Evolutionary conservation across 768 basidiomycete genomes (phyloP).

Genomic region (Austroboletus eburneus): DNA sequence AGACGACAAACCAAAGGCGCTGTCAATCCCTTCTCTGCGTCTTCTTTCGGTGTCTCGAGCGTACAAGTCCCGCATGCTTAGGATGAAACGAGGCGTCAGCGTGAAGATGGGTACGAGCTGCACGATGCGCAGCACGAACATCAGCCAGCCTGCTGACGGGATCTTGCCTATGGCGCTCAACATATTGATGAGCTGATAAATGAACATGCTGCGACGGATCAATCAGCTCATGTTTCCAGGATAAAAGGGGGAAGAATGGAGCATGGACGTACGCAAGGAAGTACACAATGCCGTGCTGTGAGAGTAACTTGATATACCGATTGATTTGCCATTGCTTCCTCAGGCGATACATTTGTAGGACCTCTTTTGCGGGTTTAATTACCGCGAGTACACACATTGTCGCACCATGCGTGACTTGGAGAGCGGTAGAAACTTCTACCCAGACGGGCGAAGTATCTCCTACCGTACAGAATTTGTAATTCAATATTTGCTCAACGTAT

Average conservation of each 20-base stretch:
- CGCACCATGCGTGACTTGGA: not conserved
- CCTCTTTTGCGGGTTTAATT: conserved; percentile 3
- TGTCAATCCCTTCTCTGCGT: not conserved
- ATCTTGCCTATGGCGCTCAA: not conserved
- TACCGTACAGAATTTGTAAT: not conserved
- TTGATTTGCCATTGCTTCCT: conserved; percentile 6
- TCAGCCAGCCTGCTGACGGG: not conserved
- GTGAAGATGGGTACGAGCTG: not conserved
- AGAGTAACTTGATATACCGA: conserved; percentile 5
- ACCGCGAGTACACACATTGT: not conserved
- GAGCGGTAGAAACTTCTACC: not conserved
- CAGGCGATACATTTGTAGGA: not conserved
- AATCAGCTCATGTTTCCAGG: not conserved
- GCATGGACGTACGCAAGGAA: conserved; percentile 4
- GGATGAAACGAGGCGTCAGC: not conserved
- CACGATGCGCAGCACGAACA: not conserved
- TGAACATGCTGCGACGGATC: not conserved
- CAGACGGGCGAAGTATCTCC: not conserved
- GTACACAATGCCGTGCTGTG: conserved; percentile 8
- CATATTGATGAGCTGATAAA: not conserved
- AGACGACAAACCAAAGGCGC: not conserved
- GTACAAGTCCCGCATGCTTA: not conserved
- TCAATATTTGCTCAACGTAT: not conserved
- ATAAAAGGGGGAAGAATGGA: not conserved
- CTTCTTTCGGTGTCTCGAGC: not conserved